These are phyloP conservation scores for Saccharomycopsis vini DNA, from an alignment of 805 yeast species.

Conservation along the genomic window DNA sequence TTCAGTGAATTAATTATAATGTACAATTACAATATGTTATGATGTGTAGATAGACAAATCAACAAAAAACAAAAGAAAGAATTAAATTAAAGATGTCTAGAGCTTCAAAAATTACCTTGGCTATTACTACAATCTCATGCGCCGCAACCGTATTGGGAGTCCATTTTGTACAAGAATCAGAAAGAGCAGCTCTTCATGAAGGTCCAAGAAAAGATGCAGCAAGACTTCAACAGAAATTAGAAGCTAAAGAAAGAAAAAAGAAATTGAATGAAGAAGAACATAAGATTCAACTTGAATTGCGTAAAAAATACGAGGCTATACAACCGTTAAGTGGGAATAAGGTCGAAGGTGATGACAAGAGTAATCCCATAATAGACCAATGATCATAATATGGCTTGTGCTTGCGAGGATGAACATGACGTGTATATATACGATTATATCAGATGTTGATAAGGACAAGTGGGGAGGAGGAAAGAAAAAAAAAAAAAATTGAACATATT, in stretches of 20 bases:
- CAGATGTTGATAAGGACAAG: too few relatives aligned
- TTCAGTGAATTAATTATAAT: too few relatives aligned
- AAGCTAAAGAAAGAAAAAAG: constrained; percentile 35
- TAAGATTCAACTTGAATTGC: constrained; percentile 51
- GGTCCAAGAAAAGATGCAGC: constrained; percentile 83
- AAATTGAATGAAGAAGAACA: constrained; percentile 54
- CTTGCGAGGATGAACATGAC: too few relatives aligned
- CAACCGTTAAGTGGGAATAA: constrained; percentile 54
- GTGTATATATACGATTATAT: too few relatives aligned
- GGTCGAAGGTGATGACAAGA: constrained; percentile 1
- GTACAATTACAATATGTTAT: too few relatives aligned
- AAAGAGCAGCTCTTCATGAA: constrained; percentile 61
- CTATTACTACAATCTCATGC: constrained; percentile 44
- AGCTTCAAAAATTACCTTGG: constrained; percentile 71
- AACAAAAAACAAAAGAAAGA: too few relatives aligned
- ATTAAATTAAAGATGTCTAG: too few relatives aligned
- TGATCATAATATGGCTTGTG: too few relatives aligned
- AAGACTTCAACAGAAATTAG: constrained; percentile 43
- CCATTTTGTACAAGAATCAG: constrained; percentile 58
- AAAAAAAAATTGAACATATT: too few relatives aligned
- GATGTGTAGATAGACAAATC: too few relatives aligned
- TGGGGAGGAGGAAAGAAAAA: too few relatives aligned
- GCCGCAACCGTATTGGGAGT: constrained; percentile 58
- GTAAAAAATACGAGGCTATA: constrained; percentile 43
- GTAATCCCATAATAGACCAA: neutral